Evolutionary conservation across 2,329 filamentous ascomycete species (phyloP).

Genomic region (Westerdykella sp.): DNA sequence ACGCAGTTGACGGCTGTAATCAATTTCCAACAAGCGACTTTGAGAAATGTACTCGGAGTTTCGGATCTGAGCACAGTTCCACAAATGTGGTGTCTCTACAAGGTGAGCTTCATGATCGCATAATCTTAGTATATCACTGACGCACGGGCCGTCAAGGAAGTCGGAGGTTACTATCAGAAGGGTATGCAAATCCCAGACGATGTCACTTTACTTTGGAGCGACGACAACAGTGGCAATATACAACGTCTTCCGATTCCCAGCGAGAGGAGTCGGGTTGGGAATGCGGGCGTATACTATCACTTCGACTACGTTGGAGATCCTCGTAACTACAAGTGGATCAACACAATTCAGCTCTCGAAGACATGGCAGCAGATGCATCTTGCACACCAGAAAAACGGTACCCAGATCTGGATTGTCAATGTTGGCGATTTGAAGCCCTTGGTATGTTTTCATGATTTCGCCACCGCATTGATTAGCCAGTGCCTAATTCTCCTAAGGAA

Average conservation of each 20-base stretch:
- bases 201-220: conserved; percentile 59
- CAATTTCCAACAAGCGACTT: conserved; percentile 50
- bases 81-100: conserved; percentile 65
- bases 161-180: conserved; percentile 58
- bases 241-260: conserved; percentile 52
- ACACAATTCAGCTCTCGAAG: conserved; percentile 59
- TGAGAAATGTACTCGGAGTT: conserved; percentile 48
- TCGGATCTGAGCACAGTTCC: conserved; percentile 48
- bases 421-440: conserved; percentile 58
- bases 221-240: conserved; percentile 62
- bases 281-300: conserved; percentile 59
- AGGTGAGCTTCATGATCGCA: conserved; percentile 25
- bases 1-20: conserved; percentile 51
- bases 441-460: conserved; percentile 17
- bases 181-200: conserved; percentile 57
- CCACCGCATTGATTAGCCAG: neutral
- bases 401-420: conserved; percentile 59
- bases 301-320: conserved; percentile 57
- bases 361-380: conserved; percentile 60
- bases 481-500: conserved; percentile 33
- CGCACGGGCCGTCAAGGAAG: conserved; percentile 41
- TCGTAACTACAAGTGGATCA: conserved; percentile 55
- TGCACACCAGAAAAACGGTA: conserved; percentile 51
- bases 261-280: conserved; percentile 51
- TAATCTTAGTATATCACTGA: neutral